Conservation (phyloP, 495 filamentous ascomycete species). For the Cladorrhinum samala region DNA sequence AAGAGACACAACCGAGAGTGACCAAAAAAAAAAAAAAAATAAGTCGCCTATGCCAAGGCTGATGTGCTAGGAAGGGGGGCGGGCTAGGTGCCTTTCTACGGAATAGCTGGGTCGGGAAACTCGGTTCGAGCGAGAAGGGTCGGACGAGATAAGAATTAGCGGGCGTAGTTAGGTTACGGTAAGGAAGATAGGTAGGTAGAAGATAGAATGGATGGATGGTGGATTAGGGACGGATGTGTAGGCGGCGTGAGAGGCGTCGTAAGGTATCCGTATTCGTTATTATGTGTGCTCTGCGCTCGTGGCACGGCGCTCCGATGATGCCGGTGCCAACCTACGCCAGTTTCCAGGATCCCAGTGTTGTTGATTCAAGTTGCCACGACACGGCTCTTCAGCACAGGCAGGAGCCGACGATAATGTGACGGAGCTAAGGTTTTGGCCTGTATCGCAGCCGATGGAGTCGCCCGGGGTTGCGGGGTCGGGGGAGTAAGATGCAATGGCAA, state of each 20-base stretch:
- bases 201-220: background rate
- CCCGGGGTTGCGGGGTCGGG: too few relatives aligned
- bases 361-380: background rate
- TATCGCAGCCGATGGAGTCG: too few relatives aligned
- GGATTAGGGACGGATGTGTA: too few relatives aligned
- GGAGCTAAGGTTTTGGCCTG: too few relatives aligned
- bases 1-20: conserved; percentile 9
- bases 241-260: background rate
- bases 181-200: background rate
- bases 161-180: background rate
- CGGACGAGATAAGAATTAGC: background rate
- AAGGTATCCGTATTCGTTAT: background rate
- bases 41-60: conserved; percentile 16
- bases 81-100: background rate
- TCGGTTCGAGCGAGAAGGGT: background rate
- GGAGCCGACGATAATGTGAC: too few relatives aligned
- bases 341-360: too few relatives aligned
- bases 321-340: too few relatives aligned
- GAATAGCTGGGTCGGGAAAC: background rate
- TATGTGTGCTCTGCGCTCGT: background rate
- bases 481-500: too few relatives aligned
- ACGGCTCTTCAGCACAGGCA: background rate
- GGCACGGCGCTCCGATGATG: conserved; percentile 3
- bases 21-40: conserved; percentile 5
- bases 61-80: conserved; percentile 1